Evolutionary conservation across 179 eudicot genomes (phyloP).

Genomic region (Spergularia azorica): DNA sequence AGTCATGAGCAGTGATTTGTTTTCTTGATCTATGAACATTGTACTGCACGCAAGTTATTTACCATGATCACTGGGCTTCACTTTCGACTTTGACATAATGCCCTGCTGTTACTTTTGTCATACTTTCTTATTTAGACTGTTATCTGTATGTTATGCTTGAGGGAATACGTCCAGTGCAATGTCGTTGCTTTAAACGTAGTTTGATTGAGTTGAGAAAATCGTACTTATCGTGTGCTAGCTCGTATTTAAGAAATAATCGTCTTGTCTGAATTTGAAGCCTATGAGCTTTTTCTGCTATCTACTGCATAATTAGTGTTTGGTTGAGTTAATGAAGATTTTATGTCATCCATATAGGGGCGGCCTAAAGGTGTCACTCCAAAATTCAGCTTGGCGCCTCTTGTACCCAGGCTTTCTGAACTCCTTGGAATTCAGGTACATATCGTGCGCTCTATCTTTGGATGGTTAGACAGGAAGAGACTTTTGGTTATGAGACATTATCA

Average conservation of each 20-base stretch:
- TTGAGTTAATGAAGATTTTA: not conserved
- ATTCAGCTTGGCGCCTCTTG: conserved; percentile 84
- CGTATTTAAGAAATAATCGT: too few species aligned
- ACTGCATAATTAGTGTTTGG: not conserved
- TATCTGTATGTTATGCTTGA: too few species aligned
- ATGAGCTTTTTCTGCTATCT: not conserved
- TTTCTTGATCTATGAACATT: too few species aligned
- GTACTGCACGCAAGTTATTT: too few species aligned
- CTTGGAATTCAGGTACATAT: conserved; percentile 70
- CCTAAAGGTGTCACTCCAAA: conserved; percentile 92
- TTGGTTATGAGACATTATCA: not conserved
- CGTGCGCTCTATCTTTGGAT: conserved; percentile 4
- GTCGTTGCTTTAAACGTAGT: too few species aligned
- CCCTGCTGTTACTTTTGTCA: too few species aligned
- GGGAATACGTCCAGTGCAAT: too few species aligned
- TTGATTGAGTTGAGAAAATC: not conserved
- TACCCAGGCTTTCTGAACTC: conserved; percentile 80
- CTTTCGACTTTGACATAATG: too few species aligned
- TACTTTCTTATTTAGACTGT: too few species aligned
- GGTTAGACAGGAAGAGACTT: not conserved
- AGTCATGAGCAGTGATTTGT: too few species aligned
- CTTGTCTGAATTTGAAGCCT: not conserved
- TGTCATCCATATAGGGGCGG: conserved; percentile 48
- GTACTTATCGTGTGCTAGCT: too few species aligned
- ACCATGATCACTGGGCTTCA: too few species aligned